phyloP scores from a whole-genome alignment of 169 alveolate species.

The Eimeria acervulina region DNA sequence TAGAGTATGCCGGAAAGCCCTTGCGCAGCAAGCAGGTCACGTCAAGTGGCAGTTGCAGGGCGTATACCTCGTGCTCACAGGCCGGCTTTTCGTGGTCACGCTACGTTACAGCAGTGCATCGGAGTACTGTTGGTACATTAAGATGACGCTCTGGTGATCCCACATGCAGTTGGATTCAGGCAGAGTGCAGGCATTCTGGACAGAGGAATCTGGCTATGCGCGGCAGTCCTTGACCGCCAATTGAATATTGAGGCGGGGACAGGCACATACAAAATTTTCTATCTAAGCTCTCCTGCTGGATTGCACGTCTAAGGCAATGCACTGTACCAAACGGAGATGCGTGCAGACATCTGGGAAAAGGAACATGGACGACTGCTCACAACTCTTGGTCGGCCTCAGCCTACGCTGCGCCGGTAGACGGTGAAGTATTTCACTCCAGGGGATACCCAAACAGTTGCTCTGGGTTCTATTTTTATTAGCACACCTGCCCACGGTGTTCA shows the following conservation, averaged over 20 bases:
- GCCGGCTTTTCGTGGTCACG: not conserved
- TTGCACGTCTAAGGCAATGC: too few relatives aligned
- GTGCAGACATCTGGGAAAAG: not conserved
- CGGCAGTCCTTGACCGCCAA: not conserved
- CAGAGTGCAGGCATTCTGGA: not conserved
- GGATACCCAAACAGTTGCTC: not conserved
- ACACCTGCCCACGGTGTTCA: not conserved
- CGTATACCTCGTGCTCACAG: not conserved
- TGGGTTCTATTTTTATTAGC: not conserved
- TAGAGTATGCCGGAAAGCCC: not conserved
- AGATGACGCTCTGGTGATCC: not conserved
- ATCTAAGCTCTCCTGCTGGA: too few relatives aligned
- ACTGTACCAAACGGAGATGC: too few relatives aligned
- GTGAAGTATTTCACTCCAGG: not conserved
- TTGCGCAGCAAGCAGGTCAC: too few relatives aligned
- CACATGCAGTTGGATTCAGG: not conserved
- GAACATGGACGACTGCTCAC: not conserved
- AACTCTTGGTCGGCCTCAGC: not conserved
- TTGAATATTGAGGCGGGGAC: not conserved
- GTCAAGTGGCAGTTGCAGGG: not conserved
- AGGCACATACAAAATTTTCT: not conserved
- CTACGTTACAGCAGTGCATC: not conserved
- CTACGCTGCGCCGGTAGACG: not conserved
- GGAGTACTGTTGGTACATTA: not conserved
- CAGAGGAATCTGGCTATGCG: not conserved